Conservation (phyloP, 2,329 filamentous ascomycete genomes). For the Capronia epimyces region DNA sequence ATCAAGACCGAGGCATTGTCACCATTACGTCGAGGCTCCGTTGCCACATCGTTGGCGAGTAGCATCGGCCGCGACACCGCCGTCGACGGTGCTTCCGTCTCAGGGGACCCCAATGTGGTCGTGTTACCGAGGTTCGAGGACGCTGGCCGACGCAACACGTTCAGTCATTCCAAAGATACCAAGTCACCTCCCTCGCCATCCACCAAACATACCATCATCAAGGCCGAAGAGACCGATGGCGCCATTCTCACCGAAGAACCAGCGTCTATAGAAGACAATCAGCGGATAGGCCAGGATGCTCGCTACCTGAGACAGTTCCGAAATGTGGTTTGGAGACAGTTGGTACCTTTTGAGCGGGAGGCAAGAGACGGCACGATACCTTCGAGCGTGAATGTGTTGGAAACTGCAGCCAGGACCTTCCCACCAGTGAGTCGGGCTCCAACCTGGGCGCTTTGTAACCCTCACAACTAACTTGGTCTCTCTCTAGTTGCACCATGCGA, state of each 20-base stretch:
- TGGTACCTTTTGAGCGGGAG: slow-evolving; percentile 33
- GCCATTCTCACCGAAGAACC: slow-evolving; percentile 14
- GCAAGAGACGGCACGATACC: slow-evolving; percentile 27
- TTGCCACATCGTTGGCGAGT: slow-evolving; percentile 31
- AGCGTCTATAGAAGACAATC: slow-evolving; percentile 4
- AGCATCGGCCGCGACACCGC: slow-evolving; percentile 32
- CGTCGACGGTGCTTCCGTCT: slow-evolving; percentile 21
- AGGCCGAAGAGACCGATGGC: slow-evolving; percentile 19
- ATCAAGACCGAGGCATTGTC: slow-evolving; percentile 28
- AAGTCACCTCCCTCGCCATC: slow-evolving; percentile 35
- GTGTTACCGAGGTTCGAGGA: slow-evolving; percentile 50
- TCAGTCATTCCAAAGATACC: slow-evolving; percentile 30
- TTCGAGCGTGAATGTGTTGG: slow-evolving; percentile 41
- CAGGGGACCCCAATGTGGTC: slow-evolving; percentile 45
- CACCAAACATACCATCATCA: slow-evolving; percentile 12
- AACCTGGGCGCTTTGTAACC: too few relatives aligned
- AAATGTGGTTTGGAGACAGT: slow-evolving; percentile 39
- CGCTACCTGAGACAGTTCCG: slow-evolving; percentile 39
- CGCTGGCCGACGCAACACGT: slow-evolving; percentile 33
- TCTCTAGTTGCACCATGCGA: slow-evolving; percentile 50
- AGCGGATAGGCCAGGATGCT: slow-evolving; percentile 30
- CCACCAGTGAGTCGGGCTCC: slow-evolving; percentile 43
- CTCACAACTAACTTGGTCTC: slow-evolving; percentile 11
- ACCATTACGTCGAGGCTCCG: slow-evolving; percentile 28
- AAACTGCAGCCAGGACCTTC: slow-evolving; percentile 46